Evolutionary conservation across 148 eudicot species (phyloP), one percentile per base, ranked within the genome.

Genomic region (Diospyros kaki): DNA sequence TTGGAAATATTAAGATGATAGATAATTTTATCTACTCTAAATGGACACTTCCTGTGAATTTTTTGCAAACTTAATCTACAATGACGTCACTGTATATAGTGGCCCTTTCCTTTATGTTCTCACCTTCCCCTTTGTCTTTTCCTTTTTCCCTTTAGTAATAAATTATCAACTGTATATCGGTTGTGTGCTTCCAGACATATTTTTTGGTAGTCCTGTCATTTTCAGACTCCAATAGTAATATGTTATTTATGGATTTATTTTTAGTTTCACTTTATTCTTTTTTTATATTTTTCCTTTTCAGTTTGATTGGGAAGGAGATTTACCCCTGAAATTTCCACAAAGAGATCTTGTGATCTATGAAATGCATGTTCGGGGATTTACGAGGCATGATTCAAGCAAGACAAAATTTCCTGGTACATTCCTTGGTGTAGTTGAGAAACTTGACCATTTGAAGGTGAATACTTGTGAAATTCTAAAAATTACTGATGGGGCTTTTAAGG

Each of bases 231-330:
- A 28, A 28, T 28, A 28, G 0, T 28, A 28, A 28, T 28, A 28
- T 28, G 28, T 28, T 28, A 28, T 28, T 28, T 28, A 28, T 28
- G 28, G 28, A 28, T 28, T 28, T 28, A 28, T 55, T 39, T 18
- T 2, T 41, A 12, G n/a, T 62, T 7, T 62, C 66, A 62, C 66
- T 9, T 48, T 43, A 39, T 42, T 76, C 12, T 4, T 61, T 42
- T 41, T 41, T 41, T n/a, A n/a, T 55, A 56, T 3, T 64, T 69
- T 66, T 13, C 77, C 39, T 6, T 68, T 81, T 71, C 82, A 95
- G 98, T 92, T 92, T 86, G 98, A 95, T 77, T 95, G 99, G 99
- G 93, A 93, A 87, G 98, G 99, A 66, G 99, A 95, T 84, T 75
- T 95, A 78, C 98, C 96, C 38, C 83, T 93, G 79, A 80, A 86